A percentile compares a stretch with the other conserved stretches of the same genome.
Conservation (phyloP, 495 filamentous ascomycete species). For the Hyaloscypha variabilis region DNA sequence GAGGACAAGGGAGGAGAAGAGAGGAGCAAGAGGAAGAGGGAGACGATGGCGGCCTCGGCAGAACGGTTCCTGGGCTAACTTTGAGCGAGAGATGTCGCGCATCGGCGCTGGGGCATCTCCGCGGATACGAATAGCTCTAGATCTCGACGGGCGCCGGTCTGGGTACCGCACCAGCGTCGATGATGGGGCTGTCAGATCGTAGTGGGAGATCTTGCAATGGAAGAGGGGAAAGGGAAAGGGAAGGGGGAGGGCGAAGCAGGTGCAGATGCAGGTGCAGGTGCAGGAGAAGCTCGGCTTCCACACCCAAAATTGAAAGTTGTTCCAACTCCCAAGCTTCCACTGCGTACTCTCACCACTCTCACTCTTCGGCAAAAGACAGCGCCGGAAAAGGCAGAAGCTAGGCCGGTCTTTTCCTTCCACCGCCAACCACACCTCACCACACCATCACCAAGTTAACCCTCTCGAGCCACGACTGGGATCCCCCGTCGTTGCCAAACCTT, state of each 20-base stretch:
- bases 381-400: background rate
- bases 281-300: too few species aligned
- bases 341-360: too few species aligned
- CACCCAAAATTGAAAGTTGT: too few species aligned
- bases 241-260: background rate
- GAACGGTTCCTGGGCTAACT: slow-evolving; percentile 4
- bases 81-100: slow-evolving; percentile 12
- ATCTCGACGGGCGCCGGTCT: background rate
- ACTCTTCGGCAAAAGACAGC: too few species aligned
- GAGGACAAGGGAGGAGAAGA: too few species aligned
- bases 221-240: background rate
- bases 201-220: background rate
- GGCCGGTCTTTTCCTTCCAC: background rate
- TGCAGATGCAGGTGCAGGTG: background rate
- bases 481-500: background rate
- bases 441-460: too few species aligned
- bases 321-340: too few species aligned
- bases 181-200: background rate
- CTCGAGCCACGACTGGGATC: background rate
- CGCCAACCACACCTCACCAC: too few species aligned
- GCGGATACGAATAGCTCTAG: slow-evolving; percentile 4
- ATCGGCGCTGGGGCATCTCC: background rate
- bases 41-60: background rate
- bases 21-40: too few species aligned
- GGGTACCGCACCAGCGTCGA: background rate